Evolutionary conservation across 2,329 filamentous ascomycete species (phyloP), one percentile per base, ranked within the genome.

Genomic region (Neocatenulostroma microsporum): DNA sequence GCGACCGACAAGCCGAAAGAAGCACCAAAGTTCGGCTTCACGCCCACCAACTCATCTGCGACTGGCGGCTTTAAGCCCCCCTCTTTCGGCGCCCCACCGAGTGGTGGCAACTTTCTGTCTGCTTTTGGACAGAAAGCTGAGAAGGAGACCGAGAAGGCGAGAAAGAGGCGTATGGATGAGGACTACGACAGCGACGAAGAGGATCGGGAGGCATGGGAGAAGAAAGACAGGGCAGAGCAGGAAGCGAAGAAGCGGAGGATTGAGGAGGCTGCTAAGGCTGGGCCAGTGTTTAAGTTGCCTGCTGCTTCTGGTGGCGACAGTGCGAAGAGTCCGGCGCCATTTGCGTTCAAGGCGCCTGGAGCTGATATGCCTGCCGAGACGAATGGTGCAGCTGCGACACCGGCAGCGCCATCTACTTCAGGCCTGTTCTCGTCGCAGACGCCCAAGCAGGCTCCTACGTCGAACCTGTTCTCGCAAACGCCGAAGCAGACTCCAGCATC

Each of bases 141-240:
- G 14, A 56, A 63, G 34, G 53, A 56, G 21, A 60, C 62, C 31
- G 62, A 64, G 29, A 60, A 63, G 30, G 65, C 64, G 30, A 66
- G 63, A 38, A 61, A 58, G 37, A 68, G 68, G 51, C 64, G 67
- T 33, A 70, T 69, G 51, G 65, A 60, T 3, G 67, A 70, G 34
- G 67, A 71, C 15, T 70, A 66, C 41, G 68, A 72, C 44, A 70
- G 68, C 6, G 69, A 71, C 11, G 67, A 70, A 36, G 68, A 72
- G 27, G 66, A 71, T 29, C 64, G 68, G 44, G 67, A 57, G 19
- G 60, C 66, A 30, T 72, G 67, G 63, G 64, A 69, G 39, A 61
- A 62, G 36, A 56, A 58, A 38, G 58, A 72, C 46, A 60, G 61
- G 26, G 65, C 67, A 46, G 54, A 66, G 46, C 64, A 68, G 45